Evolutionary conservation across 768 basidiomycete genomes (phyloP), one percentile per base, ranked within the genome.

Genomic region (Rhodotorula graminis): DNA sequence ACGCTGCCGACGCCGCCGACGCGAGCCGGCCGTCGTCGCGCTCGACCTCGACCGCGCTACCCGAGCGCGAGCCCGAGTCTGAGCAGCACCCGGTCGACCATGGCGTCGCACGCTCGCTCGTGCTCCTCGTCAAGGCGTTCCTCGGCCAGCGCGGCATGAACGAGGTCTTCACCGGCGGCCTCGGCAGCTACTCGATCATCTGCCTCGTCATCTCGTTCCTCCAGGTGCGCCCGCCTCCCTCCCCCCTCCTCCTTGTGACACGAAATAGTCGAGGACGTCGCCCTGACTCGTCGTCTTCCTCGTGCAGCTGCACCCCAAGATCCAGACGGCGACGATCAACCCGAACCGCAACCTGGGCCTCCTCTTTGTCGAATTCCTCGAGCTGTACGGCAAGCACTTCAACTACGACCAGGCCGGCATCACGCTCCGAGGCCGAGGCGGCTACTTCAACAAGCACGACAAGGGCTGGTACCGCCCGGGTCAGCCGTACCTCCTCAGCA

Each of bases 361-460:
- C n/a, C 83, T 99, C 66, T 85, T 96, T 58, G 87, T 97, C 84
- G 96, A 99, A 81, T 97, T 98, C 80, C 96, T 98, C 79, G 94
- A 98, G 83, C 84, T 95, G 21, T 98, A 98, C 80, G 95, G 94
- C 25, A 84, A 85, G 61, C 88, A 88, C 80, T 98, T 97, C 85
- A 93, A 94, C 80, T 96, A 92, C 76, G 76, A 79, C 65, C 65
- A 65, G 62, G 74, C 78, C 6, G 95, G 95, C 16, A 91, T 99
- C 74, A 93, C 92, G 21, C 80, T 98, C 31, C 85, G 89, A 53
- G 86, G 91, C 49, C 92, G 93, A 7, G 96, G 96, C 27, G 88
- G 86, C 46, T 98, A 98, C 82, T 98, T 88, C 78, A 86, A 83
- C 81, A 98, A 97, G 81, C 82, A 84, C 65, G 84, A 86, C 69